Evolutionary conservation across 179 eudicot genomes (phyloP).

Genomic region (Actinidia chinensis): DNA sequence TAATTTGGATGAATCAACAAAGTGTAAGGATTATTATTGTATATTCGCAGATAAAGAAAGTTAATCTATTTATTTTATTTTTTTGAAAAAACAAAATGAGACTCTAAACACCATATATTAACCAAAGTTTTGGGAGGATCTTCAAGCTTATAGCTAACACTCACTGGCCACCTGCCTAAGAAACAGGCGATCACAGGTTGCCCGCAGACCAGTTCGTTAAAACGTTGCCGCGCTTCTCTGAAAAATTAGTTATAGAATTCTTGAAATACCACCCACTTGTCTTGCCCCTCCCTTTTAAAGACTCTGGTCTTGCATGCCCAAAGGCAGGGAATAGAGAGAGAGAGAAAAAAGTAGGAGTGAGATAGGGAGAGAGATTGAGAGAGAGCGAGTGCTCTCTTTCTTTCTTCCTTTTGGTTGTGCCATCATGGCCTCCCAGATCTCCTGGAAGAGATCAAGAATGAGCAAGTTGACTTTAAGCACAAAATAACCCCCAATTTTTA

Average conservation of each 20-base stretch:
- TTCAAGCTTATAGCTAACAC: neutral
- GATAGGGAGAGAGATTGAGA: neutral
- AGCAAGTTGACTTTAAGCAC: slow-evolving; percentile 54
- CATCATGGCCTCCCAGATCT: slow-evolving; percentile 38
- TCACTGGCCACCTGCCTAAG: neutral
- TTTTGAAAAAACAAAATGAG: no score
- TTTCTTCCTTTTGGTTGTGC: slow-evolving; percentile 18
- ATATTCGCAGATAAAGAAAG: no score
- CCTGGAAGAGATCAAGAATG: slow-evolving; percentile 56
- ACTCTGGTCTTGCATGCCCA: neutral
- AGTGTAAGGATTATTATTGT: no score
- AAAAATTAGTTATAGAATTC: neutral
- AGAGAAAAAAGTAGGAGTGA: neutral
- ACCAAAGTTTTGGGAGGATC: no score
- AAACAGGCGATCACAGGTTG: neutral
- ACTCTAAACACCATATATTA: no score
- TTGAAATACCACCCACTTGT: neutral
- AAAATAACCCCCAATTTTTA: neutral
- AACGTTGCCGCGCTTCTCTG: neutral
- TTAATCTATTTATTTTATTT: no score
- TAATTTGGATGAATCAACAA: no score
- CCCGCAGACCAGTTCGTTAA: slow-evolving; percentile 8
- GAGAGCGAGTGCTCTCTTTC: slow-evolving; percentile 25
- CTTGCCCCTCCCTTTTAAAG: neutral
- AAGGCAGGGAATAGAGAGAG: neutral